Evolutionary conservation across 148 eudicot species (phyloP), one percentile per base, ranked within the genome.

Genomic region (Fagopyrum tataricum): DNA sequence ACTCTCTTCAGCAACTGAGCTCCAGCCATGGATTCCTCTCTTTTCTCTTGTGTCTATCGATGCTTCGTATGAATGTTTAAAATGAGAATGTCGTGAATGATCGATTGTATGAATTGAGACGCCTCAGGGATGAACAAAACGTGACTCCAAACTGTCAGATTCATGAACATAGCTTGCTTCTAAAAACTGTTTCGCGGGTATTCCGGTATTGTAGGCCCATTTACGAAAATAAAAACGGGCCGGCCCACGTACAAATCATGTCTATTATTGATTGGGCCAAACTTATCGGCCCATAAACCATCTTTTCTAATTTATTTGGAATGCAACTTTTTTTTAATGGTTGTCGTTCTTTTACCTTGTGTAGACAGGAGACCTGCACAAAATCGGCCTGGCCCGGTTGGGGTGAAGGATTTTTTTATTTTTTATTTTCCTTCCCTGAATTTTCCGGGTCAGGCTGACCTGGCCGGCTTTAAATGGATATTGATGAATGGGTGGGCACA

Each of bases 1-100:
- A 90, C 85, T 44, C 91, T 78, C 83, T 89, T 89, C 83, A 87
- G 53, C 66, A 79, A 79, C 31, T 89, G 90, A 37, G 82, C 66
- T 74, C 76, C 84, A 10, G 66, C 78, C 86, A 77, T 80, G 44
- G 71, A 23, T 67, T 2, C 71, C 6, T 66, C 44, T 31, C 43
- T 55, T 1, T 55, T 1, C 20, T 15, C 5, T 55, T 9, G 8
- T 59, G 4, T 39, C 58, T 39, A 59, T 59, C 12, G 39, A 59
- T 59, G 17, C 37, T 31, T 31, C 37, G 37, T 31, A 31, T 13
- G 49, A 46, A 8, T 46, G 49, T 46, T 46, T 14, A 46, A 46
- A 46, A 14, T 13, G 49, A 46, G 14, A 2, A 46, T 46, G 10
- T 46, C 49, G 49, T 46, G 49, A 31, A 31, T 31, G 37, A 46